These are phyloP conservation scores for Wickerhamiella shivajii DNA, from an alignment of 805 yeast genomes.

Conservation along the genomic window DNA sequence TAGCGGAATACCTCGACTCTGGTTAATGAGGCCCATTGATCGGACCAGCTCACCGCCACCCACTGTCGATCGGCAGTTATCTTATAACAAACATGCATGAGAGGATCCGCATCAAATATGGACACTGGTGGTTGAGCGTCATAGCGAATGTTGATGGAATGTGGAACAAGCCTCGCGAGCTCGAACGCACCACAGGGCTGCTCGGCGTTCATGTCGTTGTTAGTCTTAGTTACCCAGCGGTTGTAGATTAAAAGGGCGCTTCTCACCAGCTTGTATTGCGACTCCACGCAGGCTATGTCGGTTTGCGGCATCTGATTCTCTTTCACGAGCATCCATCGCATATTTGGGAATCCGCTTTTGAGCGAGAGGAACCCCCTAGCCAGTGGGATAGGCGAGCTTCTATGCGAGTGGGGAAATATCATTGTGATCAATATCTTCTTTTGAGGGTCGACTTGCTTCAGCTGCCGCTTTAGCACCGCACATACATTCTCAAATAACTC, in stretches of 20 bases:
- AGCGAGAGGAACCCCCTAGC: conserved; percentile 17
- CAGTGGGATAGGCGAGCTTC: conserved; percentile 15
- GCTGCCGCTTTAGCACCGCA: conserved; percentile 12
- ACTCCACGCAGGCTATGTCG: conserved; percentile 19
- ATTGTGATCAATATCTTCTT: conserved; percentile 12
- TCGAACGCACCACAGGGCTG: conserved; percentile 22
- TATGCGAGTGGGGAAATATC: conserved; percentile 15
- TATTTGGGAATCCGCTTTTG: conserved; percentile 11
- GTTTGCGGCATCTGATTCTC: conserved; percentile 16
- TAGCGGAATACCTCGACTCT: conserved; percentile 38
- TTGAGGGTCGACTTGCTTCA: conserved; percentile 5
- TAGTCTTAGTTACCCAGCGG: conserved; percentile 15
- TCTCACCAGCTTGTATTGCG: conserved; percentile 19
- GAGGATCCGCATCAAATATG: conserved; percentile 50
- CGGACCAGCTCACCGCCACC: conserved; percentile 83
- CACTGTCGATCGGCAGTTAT: conserved; percentile 68
- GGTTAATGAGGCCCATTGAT: conserved; percentile 57
- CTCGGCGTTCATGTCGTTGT: conserved; percentile 1
- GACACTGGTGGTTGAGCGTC: conserved; percentile 11
- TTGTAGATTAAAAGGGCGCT: conserved; percentile 23
- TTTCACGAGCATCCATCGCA: conserved; percentile 14
- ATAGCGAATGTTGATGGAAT: conserved; percentile 18
- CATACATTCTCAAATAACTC: conserved; percentile 17
- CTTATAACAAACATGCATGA: conserved; percentile 74
- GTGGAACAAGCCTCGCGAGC: conserved; percentile 24